Conservation (phyloP, 1,284 basidiomycete species). For the Melanopsichium pennsylvanicum region DNA sequence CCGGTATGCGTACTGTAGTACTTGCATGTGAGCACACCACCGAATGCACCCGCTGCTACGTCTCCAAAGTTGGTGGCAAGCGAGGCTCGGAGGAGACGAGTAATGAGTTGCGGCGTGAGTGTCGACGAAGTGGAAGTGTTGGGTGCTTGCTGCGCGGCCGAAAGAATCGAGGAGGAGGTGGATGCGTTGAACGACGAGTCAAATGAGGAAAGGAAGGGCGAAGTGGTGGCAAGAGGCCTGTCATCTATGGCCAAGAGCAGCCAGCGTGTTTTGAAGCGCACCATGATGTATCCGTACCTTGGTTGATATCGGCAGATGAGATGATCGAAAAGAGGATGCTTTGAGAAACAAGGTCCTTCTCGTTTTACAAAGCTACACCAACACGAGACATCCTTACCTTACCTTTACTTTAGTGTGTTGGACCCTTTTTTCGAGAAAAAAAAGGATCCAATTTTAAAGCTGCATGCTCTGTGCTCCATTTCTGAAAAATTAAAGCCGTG, state of each 20-base stretch:
- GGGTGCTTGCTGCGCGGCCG: conserved; percentile 1
- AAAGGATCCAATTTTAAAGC: neutral
- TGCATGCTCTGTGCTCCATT: too few relatives aligned
- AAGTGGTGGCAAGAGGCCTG: conserved; percentile 11
- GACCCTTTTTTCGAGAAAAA: conserved; percentile 14
- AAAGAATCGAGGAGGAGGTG: conserved; percentile 8
- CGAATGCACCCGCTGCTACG: conserved; percentile 35
- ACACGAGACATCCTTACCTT: too few relatives aligned
- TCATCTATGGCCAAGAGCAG: conserved; percentile 41
- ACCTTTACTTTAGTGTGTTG: too few relatives aligned
- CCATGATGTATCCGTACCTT: too few relatives aligned
- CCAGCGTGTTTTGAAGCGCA: conserved; percentile 53
- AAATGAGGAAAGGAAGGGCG: conserved; percentile 6
- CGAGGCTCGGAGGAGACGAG: conserved; percentile 33
- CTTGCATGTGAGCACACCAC: conserved; percentile 38
- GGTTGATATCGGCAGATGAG: too few relatives aligned
- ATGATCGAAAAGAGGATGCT: too few relatives aligned
- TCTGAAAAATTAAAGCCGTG: too few relatives aligned
- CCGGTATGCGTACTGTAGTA: conserved; percentile 49
- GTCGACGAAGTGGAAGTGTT: neutral
- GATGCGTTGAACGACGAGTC: conserved; percentile 1
- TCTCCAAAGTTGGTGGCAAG: conserved; percentile 46
- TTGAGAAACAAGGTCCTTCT: too few relatives aligned
- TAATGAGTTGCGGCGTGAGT: conserved; percentile 36
- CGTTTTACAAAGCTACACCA: too few relatives aligned